phyloP scores from a whole-genome alignment of 768 basidiomycete genomes.

The Phaffia australis region DNA sequence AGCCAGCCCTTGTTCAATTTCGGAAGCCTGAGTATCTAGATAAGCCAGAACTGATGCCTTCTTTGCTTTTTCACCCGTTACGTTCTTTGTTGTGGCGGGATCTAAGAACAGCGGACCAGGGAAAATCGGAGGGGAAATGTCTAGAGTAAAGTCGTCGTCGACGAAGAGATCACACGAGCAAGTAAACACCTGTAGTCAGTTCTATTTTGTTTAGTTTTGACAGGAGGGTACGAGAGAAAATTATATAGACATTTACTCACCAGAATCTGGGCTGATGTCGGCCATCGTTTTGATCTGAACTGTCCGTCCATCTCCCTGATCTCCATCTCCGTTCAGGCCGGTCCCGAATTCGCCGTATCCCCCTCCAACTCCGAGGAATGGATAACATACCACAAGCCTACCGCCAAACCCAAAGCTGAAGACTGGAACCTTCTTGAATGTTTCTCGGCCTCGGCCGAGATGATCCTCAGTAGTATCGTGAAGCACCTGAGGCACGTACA shows the following conservation, averaged over 20 bases:
- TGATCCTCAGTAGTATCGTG: constrained; percentile 10
- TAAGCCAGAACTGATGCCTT: constrained; percentile 68
- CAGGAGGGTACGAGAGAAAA: not conserved
- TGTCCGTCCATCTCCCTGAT: constrained; percentile 14
- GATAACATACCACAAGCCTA: constrained; percentile 15
- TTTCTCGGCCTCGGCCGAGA: constrained; percentile 16
- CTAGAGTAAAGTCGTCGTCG: too few species aligned
- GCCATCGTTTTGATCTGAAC: constrained; percentile 10
- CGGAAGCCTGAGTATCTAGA: constrained; percentile 60
- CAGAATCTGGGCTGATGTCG: constrained; percentile 9
- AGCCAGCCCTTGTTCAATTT: constrained; percentile 63
- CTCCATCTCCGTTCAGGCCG: not conserved
- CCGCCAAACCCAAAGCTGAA: constrained; percentile 24
- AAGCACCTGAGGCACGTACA: constrained; percentile 7
- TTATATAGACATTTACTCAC: constrained; percentile 3
- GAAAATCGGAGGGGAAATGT: not conserved
- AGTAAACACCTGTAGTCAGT: not conserved
- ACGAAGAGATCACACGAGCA: not conserved
- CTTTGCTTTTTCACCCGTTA: constrained; percentile 50
- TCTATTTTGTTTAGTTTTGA: not conserved
- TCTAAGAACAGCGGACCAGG: constrained; percentile 23
- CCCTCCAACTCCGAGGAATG: constrained; percentile 4
- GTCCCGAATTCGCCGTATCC: constrained; percentile 5
- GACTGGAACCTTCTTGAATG: constrained; percentile 23
- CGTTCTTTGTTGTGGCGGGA: constrained; percentile 1